Base-by-base conservation (phyloP, 2,329 filamentous ascomycete genomes). In the Exophiala lecanii-corni region DNA sequence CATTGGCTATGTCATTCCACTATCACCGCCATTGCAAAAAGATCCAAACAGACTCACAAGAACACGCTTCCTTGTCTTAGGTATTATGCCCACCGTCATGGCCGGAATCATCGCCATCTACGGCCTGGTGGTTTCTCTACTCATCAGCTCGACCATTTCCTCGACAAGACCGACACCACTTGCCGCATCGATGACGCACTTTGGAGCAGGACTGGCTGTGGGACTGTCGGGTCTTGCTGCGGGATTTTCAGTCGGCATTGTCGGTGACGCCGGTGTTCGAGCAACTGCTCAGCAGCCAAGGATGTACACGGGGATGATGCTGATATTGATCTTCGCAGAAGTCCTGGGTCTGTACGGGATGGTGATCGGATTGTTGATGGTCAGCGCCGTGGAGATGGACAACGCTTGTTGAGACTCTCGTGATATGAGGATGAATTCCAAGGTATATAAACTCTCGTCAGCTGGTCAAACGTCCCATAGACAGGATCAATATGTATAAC, bases 61-160 rank as follows among this genome's bases (percentile, higher is more conserved):
- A n/a, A n/a, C n/a, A n/a, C 25, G 25, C 25, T 28, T n/a, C 9
- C 25, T 28, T 28, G 7, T n/a, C 25, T n/a, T n/a, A 35, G 33
- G 16, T 17, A 18, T n/a, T 17, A 35, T 57, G 16, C 49, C 49
- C 41, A 47, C 47, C 31, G 94, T 98, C 82, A 98, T 98, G 92
- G 92, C 92, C 78, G 92, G 92, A 97, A 98, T 98, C 72, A 97
- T 98, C 73, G 92, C 88, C 85, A 97, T 98, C 70, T 98, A 92
- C 74, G 86, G 86, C 61, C 79, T 92, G 55, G 86, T 92, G 71
- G 86, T 91, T 50, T 89, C 86, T 13, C 86, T 92, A 66, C 72
- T 92, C 61, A 88, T 92, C 64, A 35, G 33, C 89, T 86, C 62
- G 85, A 88, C 66, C 81, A 80, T 60, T 73, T 92, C 55, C 76